phyloP scores from a whole-genome alignment of 1,139 yeast species.

The Saccharomyces hybrid region DNA sequence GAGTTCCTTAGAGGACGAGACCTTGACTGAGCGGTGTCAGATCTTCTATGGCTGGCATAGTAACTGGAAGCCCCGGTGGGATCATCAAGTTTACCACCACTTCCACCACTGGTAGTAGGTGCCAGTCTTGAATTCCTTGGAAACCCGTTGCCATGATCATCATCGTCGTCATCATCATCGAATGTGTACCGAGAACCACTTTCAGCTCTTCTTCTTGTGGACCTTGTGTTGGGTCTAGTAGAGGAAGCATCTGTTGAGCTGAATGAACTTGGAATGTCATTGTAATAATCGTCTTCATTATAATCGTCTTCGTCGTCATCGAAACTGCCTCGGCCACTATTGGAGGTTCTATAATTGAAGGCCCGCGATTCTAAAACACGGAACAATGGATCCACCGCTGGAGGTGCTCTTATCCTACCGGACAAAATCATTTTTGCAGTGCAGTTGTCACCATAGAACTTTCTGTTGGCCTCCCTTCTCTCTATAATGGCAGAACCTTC shows the following conservation, averaged over 20 bases:
- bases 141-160: conserved; percentile 6
- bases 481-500: conserved; percentile 95
- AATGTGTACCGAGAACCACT: conserved; percentile 33
- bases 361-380: conserved; percentile 81
- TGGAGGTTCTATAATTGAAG: conserved; percentile 50
- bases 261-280: conserved; percentile 32
- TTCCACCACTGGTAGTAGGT: conserved; percentile 8
- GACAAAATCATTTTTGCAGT: conserved; percentile 76
- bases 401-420: conserved; percentile 87
- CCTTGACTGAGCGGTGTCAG: conserved; percentile 5
- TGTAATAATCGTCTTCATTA: conserved; percentile 28
- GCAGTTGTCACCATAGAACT: conserved; percentile 82
- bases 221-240: conserved; percentile 26
- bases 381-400: conserved; percentile 85
- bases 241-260: conserved; percentile 21
- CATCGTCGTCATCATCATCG: conserved; percentile 9
- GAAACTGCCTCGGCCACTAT: conserved; percentile 50
- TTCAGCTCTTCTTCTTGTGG: conserved; percentile 25
- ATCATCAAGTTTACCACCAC: conserved; percentile 16
- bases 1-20: conserved; percentile 30
- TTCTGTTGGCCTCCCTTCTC: conserved; percentile 93
- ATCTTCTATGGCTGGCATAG: conserved; percentile 21
- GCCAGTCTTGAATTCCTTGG: conserved; percentile 2
- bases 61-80: conserved; percentile 35
- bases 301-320: conserved; percentile 40